These are phyloP conservation scores for Kodamaea sagamina DNA, from an alignment of 805 yeast genomes.

Conservation along the genomic window DNA sequence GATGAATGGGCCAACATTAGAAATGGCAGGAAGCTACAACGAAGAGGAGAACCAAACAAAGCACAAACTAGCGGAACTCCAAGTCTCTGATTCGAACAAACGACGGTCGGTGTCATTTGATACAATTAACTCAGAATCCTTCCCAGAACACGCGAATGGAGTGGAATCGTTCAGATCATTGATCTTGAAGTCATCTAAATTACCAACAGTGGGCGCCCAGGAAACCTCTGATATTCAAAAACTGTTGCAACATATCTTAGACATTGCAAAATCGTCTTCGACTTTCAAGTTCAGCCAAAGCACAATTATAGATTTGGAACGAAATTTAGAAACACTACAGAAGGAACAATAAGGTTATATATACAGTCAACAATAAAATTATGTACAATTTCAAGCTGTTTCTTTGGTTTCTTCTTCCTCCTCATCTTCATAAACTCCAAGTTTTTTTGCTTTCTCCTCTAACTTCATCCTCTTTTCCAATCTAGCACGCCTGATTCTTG, in stretches of 20 bases:
- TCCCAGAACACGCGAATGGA: background rate
- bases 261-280: background rate
- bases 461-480: constrained; percentile 69
- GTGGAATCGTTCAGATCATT: background rate
- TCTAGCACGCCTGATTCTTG: constrained; percentile 78
- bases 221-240: background rate
- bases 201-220: background rate
- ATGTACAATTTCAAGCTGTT: constrained; percentile 1
- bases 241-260: background rate
- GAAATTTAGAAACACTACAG: constrained; percentile 1
- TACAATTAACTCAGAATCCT: background rate
- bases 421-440: constrained; percentile 59
- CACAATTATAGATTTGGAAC: constrained; percentile 21
- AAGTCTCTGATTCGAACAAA: background rate
- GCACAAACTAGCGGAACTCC: background rate
- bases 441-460: constrained; percentile 67
- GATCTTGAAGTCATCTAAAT: background rate
- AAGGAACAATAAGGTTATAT: constrained; percentile 7
- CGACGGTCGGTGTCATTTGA: background rate
- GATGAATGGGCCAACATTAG: too few relatives aligned
- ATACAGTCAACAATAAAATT: constrained; percentile 6
- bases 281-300: constrained; percentile 18
- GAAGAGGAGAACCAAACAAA: background rate
- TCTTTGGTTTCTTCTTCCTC: constrained; percentile 15
- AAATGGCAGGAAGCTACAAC: too few relatives aligned